Base-by-base conservation (phyloP, 2,329 filamentous ascomycete genomes). In the Diplodia seriata region DNA sequence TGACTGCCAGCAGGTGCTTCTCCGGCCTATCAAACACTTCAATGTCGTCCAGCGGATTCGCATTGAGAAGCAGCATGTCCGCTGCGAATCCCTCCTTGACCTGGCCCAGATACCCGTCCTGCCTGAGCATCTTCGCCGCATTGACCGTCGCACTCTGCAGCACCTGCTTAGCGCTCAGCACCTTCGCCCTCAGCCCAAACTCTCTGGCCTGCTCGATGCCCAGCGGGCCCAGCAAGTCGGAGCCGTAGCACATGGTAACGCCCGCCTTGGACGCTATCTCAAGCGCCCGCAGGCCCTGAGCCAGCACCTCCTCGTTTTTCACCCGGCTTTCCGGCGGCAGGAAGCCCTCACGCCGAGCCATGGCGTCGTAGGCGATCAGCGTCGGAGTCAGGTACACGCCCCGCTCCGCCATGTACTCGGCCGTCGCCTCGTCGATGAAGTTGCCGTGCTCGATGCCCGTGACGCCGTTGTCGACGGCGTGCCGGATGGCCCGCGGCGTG, bases 361-460 rank as follows among this genome's bases (percentile, higher is more conserved):
- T 84, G 31, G 80, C 79, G 20, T 82, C 74, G 73, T 87, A 87
- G 6, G 85, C 81, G 11, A 85, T 78, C 40, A 87, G 77, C 0
- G 85, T 87, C 0, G 86, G 85, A 0, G 85, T 87, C 9, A 88
- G 73, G 72, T 81, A 86, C 2, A 82, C 78, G 0, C 77, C 78
- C 56, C 79, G 81, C 69, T 81, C 77, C 0, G 82, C 84, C 84
- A 87, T 86, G 64, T 84, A 76, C 55, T 77, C 74, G 0, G 85
- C 79, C 70, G 82, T 76, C 33, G 84, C 80, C 72, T 87, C 85
- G 76, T 91, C 89, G 63, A 89, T 78, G n/a, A 89, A 79, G 18
- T 87, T 84, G 29, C 87, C 88, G 70, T 88, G 86, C 69, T 89
- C 86, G 70, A 88, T 87, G 0, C 85, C 85, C 20, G 72, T 78